Percentiles rank a stretch among this genome's conserved stretches.
phyloP scores from a whole-genome alignment of 192 early-diverging fungal species.

The Mortierella alpina region DNA sequence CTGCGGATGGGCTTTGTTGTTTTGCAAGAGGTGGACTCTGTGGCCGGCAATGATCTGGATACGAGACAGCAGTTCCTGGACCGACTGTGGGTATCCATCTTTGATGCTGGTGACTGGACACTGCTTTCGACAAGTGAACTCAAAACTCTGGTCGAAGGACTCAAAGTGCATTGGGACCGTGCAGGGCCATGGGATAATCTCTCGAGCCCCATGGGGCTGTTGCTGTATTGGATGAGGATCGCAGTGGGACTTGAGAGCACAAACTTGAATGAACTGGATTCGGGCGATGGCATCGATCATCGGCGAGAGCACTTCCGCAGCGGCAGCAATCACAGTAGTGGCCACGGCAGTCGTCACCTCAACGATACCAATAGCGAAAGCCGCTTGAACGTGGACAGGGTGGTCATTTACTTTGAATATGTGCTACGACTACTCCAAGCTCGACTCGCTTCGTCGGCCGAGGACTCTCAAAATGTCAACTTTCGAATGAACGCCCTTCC shows the following conservation, averaged over 20 bases:
- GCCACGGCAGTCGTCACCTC: not conserved
- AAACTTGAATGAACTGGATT: constrained; percentile 12
- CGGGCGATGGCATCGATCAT: not conserved
- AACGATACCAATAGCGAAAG: not conserved
- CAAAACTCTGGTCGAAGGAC: not conserved
- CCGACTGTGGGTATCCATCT: constrained; percentile 16
- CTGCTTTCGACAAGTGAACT: constrained; percentile 11
- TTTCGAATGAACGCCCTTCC: constrained; percentile 29
- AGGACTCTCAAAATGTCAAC: constrained; percentile 46
- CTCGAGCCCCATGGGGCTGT: constrained; percentile 19
- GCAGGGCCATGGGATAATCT: constrained; percentile 27
- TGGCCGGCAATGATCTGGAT: constrained; percentile 27
- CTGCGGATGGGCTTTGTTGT: constrained; percentile 22
- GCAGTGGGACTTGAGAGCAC: constrained; percentile 39
- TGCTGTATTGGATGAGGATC: constrained; percentile 47
- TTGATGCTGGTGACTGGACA: constrained; percentile 30
- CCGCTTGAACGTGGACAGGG: constrained; percentile 14
- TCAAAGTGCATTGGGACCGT: constrained; percentile 29
- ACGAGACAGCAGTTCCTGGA: constrained; percentile 32
- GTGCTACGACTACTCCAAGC: constrained; percentile 28
- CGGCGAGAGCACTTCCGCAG: no score
- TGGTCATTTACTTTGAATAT: constrained; percentile 35
- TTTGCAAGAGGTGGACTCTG: constrained; percentile 23
- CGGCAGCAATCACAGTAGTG: not conserved
- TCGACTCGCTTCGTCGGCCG: constrained; percentile 32